Percentiles rank a stretch among this genome's conserved stretches.
Conservation (phyloP, 345 rosid genomes). For the Raphanus sativus region DNA sequence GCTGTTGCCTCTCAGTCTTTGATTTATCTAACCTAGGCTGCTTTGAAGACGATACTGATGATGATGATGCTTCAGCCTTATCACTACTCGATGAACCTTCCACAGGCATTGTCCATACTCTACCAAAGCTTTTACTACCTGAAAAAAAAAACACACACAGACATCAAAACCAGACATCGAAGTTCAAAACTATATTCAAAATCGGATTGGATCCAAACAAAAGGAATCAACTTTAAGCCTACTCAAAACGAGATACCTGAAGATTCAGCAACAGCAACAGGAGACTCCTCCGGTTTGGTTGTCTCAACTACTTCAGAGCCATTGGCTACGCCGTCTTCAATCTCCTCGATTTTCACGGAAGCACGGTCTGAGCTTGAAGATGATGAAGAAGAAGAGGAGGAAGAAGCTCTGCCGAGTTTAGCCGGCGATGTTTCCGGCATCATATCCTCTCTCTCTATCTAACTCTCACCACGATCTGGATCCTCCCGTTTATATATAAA, state of each 20-base stretch:
- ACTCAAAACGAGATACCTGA: constrained; percentile 38
- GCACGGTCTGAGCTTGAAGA: constrained; percentile 46
- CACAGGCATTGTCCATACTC: constrained; percentile 39
- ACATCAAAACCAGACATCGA: not conserved
- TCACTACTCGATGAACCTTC: constrained; percentile 41
- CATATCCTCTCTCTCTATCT: constrained; percentile 40
- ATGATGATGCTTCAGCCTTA: constrained; percentile 49
- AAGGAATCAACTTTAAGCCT: constrained; percentile 7
- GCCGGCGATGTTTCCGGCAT: constrained; percentile 51
- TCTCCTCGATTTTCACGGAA: constrained; percentile 47
- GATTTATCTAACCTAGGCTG: constrained; percentile 64
- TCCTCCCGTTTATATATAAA: constrained; percentile 27
- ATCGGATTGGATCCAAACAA: not conserved
- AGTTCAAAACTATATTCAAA: constrained; percentile 4
- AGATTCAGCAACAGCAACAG: constrained; percentile 40
- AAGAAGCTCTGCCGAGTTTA: constrained; percentile 35
- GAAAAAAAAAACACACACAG: not conserved
- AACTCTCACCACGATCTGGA: constrained; percentile 46
- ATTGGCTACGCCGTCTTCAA: constrained; percentile 39
- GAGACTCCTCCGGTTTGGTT: constrained; percentile 14
- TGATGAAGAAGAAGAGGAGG: constrained; percentile 37
- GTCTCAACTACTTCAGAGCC: constrained; percentile 37
- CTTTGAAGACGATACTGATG: constrained; percentile 40
- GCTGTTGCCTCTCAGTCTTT: constrained; percentile 62
- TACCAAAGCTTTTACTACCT: constrained; percentile 39